Evolutionary conservation across 2,329 filamentous ascomycete genomes (phyloP).

Genomic region (Cordyceps pruinosa): DNA sequence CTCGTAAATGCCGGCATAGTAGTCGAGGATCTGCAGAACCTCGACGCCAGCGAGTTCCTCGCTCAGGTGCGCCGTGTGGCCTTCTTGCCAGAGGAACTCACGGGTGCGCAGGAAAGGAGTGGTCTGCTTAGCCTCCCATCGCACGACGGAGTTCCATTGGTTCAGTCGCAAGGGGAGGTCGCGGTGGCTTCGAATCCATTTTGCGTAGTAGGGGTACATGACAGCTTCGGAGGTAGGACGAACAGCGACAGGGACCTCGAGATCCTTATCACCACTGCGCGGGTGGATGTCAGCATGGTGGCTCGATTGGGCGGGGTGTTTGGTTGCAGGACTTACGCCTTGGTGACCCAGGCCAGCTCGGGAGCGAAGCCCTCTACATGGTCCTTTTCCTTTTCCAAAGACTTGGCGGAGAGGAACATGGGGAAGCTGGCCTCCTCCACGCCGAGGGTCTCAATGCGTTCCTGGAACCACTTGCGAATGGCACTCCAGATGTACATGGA

Average conservation of each 20-base stretch:
- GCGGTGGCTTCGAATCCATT: constrained; percentile 94
- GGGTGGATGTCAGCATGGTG: background rate
- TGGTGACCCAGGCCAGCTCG: constrained; percentile 82
- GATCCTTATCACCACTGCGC: constrained; percentile 74
- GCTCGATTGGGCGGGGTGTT: background rate
- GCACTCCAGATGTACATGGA: constrained; percentile 62
- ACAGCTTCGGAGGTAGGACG: constrained; percentile 67
- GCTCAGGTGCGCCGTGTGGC: constrained; percentile 82
- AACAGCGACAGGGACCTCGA: constrained; percentile 71
- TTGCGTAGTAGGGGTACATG: constrained; percentile 94
- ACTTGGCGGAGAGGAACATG: constrained; percentile 89
- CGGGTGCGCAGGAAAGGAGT: constrained; percentile 83
- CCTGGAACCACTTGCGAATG: constrained; percentile 61
- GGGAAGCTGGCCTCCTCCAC: constrained; percentile 97
- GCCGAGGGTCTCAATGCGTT: constrained; percentile 79
- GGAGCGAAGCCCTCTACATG: constrained; percentile 98
- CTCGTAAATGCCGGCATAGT: constrained; percentile 88
- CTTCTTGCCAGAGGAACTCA: constrained; percentile 98
- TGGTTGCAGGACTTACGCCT: constrained; percentile 50
- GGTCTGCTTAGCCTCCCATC: constrained; percentile 95
- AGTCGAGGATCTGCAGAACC: constrained; percentile 86
- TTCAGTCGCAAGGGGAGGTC: constrained; percentile 91
- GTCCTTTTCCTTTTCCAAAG: constrained; percentile 81
- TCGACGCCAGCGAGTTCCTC: constrained; percentile 75
- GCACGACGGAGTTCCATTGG: constrained; percentile 90